Evolutionary conservation across 768 basidiomycete genomes (phyloP), one percentile per base, ranked within the genome.

Genomic region (Crucibulum laeve): DNA sequence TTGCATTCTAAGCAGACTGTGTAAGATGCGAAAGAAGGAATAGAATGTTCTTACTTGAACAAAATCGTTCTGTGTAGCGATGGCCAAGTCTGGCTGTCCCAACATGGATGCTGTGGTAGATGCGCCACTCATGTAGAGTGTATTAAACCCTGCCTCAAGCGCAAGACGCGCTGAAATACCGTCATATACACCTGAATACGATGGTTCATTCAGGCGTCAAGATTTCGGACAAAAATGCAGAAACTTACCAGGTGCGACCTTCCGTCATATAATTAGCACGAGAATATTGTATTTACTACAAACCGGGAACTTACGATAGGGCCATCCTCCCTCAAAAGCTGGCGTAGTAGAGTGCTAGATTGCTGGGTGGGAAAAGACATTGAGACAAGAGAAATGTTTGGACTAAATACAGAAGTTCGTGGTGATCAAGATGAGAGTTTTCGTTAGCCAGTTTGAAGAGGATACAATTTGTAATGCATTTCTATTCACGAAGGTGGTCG

Each of bases 11-110:
- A 43, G 21, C n/a, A 33, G 23, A 19, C n/a, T 23, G 32, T 14
- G 14, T 33, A 42, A 25, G 11, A 42, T 53, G 4, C 47, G 44
- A 15, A 19, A 39, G 17, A 34, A 22, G 8, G 23, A 37, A 40
- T 22, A 15, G 41, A 21, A 24, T 14, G 17, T 17, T 30, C 38
- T 43, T 48, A 69, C 72, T 62, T 69, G 69, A 24, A 73, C 66
- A 50, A 79, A 78, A 51, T 78, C 76, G 48, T 75, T 77, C 43
- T 75, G 57, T 14, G 75, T 77, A 13, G 76, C 74, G 43, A 78
- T 75, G 4, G 75, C 77, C 28, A 79, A 56, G 52, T 79, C 77
- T 6, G 76, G 75, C 54, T 73, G 70, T 23, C 76, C 77, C 21
- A 77, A 69, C 40, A 71, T 69, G 7, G 76, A 77, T 2, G 77